These are phyloP conservation scores for Solanum boliviense DNA, from an alignment of 257 asterid species.

Conservation along the genomic window DNA sequence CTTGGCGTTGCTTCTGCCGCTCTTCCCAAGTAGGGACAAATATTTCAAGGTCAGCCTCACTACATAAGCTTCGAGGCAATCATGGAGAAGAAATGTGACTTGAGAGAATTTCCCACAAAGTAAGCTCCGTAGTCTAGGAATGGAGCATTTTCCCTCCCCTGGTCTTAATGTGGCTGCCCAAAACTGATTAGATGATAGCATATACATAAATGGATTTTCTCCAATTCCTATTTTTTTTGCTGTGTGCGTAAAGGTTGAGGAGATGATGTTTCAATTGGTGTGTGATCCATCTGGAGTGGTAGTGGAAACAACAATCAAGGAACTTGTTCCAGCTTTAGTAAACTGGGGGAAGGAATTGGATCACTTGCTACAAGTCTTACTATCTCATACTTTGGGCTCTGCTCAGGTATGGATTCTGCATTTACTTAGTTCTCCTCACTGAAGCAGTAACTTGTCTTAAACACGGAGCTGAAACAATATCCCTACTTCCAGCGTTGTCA, in stretches of 20 bases:
- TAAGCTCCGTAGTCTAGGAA: constrained; percentile 98
- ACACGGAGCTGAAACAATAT: constrained; percentile 19
- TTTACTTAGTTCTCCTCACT: not conserved
- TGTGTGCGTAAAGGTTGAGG: constrained; percentile 61
- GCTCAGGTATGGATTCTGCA: constrained; percentile 46
- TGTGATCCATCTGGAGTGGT: constrained; percentile 96
- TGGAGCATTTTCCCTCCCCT: constrained; percentile 79
- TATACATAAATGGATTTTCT: constrained; percentile 15
- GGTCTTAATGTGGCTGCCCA: constrained; percentile 45
- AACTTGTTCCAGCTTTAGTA: constrained; percentile 79
- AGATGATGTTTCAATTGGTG: constrained; percentile 90
- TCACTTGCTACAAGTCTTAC: constrained; percentile 57
- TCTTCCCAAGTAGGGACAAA: constrained; percentile 94
- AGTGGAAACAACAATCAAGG: constrained; percentile 80
- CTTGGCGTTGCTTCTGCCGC: constrained; percentile 89
- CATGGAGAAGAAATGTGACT: constrained; percentile 97
- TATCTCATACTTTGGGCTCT: constrained; percentile 71
- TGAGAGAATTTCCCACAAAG: constrained; percentile 80
- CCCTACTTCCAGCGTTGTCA: constrained; percentile 60
- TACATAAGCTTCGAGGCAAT: constrained; percentile 98
- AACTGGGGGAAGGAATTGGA: constrained; percentile 92
- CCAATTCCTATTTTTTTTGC: constrained; percentile 27
- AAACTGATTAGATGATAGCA: constrained; percentile 10
- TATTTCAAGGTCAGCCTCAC: constrained; percentile 99
- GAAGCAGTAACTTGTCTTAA: not conserved